Evolutionary conservation across 108 stramenopile genomes (phyloP).

Genomic region (Halocafeteria seosinensis): DNA sequence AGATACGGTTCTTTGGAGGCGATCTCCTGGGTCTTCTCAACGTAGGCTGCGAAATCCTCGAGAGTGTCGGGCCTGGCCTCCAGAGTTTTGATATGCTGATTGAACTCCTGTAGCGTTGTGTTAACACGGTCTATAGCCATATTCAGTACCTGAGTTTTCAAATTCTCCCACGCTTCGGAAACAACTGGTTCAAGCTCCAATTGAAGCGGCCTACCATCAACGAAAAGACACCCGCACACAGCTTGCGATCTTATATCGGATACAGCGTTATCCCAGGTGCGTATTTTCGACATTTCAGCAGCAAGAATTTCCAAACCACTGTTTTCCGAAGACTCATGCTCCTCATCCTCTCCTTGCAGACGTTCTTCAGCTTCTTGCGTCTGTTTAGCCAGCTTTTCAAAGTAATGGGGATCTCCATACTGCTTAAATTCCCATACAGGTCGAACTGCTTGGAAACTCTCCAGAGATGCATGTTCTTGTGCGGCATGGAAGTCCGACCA

Average conservation of each 20-base stretch:
- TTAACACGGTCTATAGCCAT: constrained; percentile 26
- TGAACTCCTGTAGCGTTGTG: constrained; percentile 28
- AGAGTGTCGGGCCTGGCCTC: constrained; percentile 18
- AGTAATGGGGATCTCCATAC: not conserved
- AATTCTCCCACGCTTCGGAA: constrained; percentile 24
- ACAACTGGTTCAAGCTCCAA: constrained; percentile 16
- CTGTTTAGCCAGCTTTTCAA: not conserved
- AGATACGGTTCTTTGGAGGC: constrained; percentile 14
- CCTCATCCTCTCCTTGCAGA: not conserved
- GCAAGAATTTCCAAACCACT: not conserved
- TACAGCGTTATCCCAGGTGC: not conserved
- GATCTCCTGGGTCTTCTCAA: constrained; percentile 18
- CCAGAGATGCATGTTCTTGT: not conserved
- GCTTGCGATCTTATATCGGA: not conserved
- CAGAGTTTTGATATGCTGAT: constrained; percentile 10
- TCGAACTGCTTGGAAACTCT: not conserved
- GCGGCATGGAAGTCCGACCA: not conserved
- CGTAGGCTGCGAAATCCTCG: constrained; percentile 33
- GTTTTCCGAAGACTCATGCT: not conserved
- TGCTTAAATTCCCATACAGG: not conserved
- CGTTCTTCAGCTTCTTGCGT: not conserved
- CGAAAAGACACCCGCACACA: not conserved
- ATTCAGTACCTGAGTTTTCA: constrained; percentile 34
- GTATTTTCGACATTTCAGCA: not conserved
- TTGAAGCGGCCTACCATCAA: not conserved